Base-by-base conservation (phyloP, 805 yeast genomes). In the Zygoascus tannicola region DNA sequence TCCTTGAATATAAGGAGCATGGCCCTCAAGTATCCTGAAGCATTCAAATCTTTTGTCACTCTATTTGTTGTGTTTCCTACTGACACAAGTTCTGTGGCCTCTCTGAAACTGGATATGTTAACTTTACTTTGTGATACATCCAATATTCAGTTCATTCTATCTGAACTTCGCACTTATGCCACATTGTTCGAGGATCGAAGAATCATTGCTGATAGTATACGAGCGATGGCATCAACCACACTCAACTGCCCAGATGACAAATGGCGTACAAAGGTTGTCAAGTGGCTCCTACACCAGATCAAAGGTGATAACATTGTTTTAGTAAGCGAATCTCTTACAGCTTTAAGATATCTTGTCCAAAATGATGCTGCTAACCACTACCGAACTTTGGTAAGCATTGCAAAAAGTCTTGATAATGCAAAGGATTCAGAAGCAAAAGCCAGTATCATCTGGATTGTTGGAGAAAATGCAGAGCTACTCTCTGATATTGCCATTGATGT, bases 391-490 rank as follows among this genome's bases (percentile, higher is more conserved):
- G 68, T 76, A 23, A 71, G 73, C 43, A 64, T 85, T 15, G 65
- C 74, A 1, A 51, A 52, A 12, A 41, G 21, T 34, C 48, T 43
- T 21, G 49, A 35, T 32, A 41, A 8, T 22, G 44, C 26, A 55
- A 38, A 51, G 4, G 46, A 50, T 14, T 45, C 60, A 1, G 49
- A 65, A 15, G 94, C 97, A 0, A 76, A 79, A 51, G 86, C 94
- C 1, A 82, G 90, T 38, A 79, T 88, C 8, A 71, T 90, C 4
- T 92, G 97, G 97, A 69, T 90, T 7, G 73, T 90, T 42, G 96
- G 97, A 3, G 97, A 92, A 56, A 81, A 80, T 57, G 70, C 80
- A 0, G 60, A 58, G 14, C 54, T 64, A 22, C 69, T 68, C 32
- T 66, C 70, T 14, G 60, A 62, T 22, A 62, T 84, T 41, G 80